Base-by-base conservation (phyloP, 2,329 filamentous ascomycete species). In the Catunica adiposa region DNA sequence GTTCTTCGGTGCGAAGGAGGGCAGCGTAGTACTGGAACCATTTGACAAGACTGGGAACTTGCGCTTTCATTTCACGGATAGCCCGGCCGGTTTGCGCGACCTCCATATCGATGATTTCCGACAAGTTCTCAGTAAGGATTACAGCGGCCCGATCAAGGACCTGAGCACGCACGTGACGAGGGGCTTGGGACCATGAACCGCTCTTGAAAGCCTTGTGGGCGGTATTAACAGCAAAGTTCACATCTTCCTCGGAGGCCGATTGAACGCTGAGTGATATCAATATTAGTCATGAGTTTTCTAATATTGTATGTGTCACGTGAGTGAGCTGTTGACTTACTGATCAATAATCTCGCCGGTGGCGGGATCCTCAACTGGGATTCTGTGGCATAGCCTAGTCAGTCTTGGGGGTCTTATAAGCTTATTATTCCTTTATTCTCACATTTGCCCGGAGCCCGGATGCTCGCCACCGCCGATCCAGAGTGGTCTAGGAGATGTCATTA, bases 311-410 rank as follows among this genome's bases (percentile, higher is more conserved):
- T n/a, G 8, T 31, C 9, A 15, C 29, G 4, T 5, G 14, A 11
- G 23, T 11, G 8, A 37, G 22, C 26, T 14, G 22, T 25, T 23
- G 15, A 64, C 69, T 64, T 62, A 75, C 73, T 71, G 62, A 38
- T 75, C 73, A 57, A 79, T 75, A 5, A 74, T 66, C 51, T 77
- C 69, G 20, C 73, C 72, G 0, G 70, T 77, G 0, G 76, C 68
- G 14, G 77, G 77, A 60, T 79, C 70, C 60, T 79, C 73, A 44
- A 80, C 63, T 0, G 70, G 65, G 54, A 80, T 71, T 42, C 76
- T 79, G 54, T 44, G 38, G 40, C 20, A 14, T 22, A 56, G 37
- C 17, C 25, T 23, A 26, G n/a, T 57, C 51, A 51, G 51, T 9
- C 17, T 47, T 6, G 11, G 20, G 34, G 29, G n/a, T 6, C 14